A percentile compares a stretch with the other conserved stretches of the same genome.
phyloP scores from a whole-genome alignment of 2,329 filamentous ascomycete genomes.

The Apiospora aurea region DNA sequence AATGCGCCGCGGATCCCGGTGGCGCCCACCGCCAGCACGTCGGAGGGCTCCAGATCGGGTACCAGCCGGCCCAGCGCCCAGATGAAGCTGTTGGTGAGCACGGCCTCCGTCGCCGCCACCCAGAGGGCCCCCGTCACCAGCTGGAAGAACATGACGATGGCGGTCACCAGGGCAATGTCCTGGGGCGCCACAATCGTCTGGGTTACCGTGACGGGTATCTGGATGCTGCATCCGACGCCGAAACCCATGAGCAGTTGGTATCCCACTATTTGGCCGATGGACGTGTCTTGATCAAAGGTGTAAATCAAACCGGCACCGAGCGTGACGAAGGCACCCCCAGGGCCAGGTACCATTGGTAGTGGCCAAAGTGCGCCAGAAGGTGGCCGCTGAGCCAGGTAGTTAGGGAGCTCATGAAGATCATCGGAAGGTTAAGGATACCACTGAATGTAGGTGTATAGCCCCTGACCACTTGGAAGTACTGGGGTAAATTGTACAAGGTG shows the following conservation, averaged over 20 bases:
- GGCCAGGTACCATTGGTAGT: slow-evolving; percentile 46
- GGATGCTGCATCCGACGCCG: slow-evolving; percentile 48
- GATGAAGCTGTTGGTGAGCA: slow-evolving; percentile 58
- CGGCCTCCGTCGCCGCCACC: slow-evolving; percentile 56
- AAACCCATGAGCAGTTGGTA: slow-evolving; percentile 52
- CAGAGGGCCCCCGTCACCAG: slow-evolving; percentile 51
- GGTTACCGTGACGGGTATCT: slow-evolving; percentile 40
- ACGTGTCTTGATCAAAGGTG: slow-evolving; percentile 45
- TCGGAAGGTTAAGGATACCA: slow-evolving; percentile 41
- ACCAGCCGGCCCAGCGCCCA: slow-evolving; percentile 44
- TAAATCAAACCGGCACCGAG: slow-evolving; percentile 51
- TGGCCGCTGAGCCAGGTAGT: neutral
- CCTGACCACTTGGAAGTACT: slow-evolving; percentile 56
- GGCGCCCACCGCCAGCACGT: slow-evolving; percentile 46
- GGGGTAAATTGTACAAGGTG: slow-evolving; percentile 51
- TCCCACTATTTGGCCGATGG: slow-evolving; percentile 41
- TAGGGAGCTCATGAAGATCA: slow-evolving; percentile 27
- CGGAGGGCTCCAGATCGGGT: slow-evolving; percentile 43
- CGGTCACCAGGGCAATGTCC: neutral
- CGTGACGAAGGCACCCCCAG: slow-evolving; percentile 35
- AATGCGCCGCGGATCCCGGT: slow-evolving; percentile 44
- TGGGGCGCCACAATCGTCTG: slow-evolving; percentile 27
- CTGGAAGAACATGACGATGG: slow-evolving; percentile 45
- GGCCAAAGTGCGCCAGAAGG: slow-evolving; percentile 33
- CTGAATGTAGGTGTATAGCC: slow-evolving; percentile 45